Percentiles rank a stretch among this genome's conserved stretches.
phyloP scores from a whole-genome alignment of 2,329 filamentous ascomycete genomes.

The Lachnellula arida region DNA sequence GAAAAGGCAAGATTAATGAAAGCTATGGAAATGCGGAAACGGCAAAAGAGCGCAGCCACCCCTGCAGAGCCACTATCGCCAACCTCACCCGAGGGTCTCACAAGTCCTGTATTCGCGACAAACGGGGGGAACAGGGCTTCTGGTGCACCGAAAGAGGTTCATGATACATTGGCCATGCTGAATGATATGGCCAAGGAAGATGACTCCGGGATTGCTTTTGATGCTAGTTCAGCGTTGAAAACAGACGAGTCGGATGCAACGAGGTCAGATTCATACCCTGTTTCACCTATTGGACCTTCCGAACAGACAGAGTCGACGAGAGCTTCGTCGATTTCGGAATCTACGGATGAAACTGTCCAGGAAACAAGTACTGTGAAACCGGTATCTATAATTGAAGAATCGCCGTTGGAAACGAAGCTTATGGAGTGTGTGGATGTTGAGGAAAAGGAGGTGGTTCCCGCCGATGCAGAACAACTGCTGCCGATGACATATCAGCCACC shows the following conservation, averaged over 20 bases:
- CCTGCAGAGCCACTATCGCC: conserved; percentile 3
- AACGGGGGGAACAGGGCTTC: conserved; percentile 1
- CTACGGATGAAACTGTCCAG: conserved; percentile 55
- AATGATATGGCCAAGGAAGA: conserved; percentile 35
- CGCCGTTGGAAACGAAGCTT: not conserved
- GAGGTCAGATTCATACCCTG: conserved; percentile 52
- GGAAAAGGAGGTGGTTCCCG: too few species aligned
- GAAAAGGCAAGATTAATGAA: conserved; percentile 94
- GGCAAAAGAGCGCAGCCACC: conserved; percentile 52
- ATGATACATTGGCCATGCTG: conserved; percentile 23
- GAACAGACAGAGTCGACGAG: conserved; percentile 57
- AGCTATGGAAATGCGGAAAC: conserved; percentile 84
- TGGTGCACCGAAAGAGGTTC: conserved; percentile 18
- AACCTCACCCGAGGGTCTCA: conserved; percentile 4
- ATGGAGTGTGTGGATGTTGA: too few species aligned
- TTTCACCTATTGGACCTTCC: conserved; percentile 51
- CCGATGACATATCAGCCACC: too few species aligned
- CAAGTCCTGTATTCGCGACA: conserved; percentile 4
- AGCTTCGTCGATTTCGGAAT: conserved; percentile 60
- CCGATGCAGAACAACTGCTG: too few species aligned
- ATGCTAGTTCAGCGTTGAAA: conserved; percentile 37
- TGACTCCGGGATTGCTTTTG: conserved; percentile 53
- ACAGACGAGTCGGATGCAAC: conserved; percentile 33
- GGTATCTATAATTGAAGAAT: conserved; percentile 1
- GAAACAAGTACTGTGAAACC: conserved; percentile 19